Evolutionary conservation across 176 grass and related monocot species (phyloP).

Genomic region (Miscanthus lutarioriparius): DNA sequence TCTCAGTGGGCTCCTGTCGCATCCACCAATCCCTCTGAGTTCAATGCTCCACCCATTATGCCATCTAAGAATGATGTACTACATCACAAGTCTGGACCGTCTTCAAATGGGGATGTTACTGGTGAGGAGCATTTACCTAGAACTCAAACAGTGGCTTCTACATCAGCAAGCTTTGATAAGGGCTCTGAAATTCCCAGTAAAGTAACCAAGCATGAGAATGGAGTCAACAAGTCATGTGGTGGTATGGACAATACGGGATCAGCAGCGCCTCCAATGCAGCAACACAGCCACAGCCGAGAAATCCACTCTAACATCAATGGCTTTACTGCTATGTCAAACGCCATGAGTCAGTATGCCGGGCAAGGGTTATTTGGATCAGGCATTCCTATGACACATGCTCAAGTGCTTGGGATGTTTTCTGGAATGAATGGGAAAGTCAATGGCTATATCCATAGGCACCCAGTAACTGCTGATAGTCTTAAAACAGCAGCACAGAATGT

Average conservation of each 20-base stretch:
- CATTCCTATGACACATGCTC: conserved; percentile 50
- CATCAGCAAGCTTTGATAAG: conserved; percentile 31
- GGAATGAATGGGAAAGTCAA: conserved; percentile 49
- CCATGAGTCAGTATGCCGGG: conserved; percentile 24
- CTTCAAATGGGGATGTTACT: conserved; percentile 26
- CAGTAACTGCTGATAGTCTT: not conserved
- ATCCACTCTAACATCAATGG: conserved; percentile 39
- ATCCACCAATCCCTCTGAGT: conserved; percentile 16
- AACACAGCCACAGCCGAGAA: conserved; percentile 33
- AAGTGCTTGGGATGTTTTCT: conserved; percentile 52
- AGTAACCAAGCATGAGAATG: conserved; percentile 36
- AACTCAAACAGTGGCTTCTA: conserved; percentile 33
- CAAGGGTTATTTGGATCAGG: conserved; percentile 47
- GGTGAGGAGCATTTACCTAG: conserved; percentile 34
- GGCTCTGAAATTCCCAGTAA: conserved; percentile 27
- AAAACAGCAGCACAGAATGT: conserved; percentile 30
- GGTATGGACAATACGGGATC: conserved; percentile 5
- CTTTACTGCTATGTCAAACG: conserved; percentile 19
- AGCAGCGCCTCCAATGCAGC: conserved; percentile 14
- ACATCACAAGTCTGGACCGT: conserved; percentile 23
- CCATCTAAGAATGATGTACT: conserved; percentile 26
- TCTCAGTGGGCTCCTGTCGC: conserved; percentile 9
- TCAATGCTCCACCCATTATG: conserved; percentile 28
- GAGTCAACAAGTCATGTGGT: conserved; percentile 33
- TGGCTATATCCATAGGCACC: conserved; percentile 42